phyloP scores from a whole-genome alignment of 192 early-diverging fungal species.

The Coemansia sp. region DNA sequence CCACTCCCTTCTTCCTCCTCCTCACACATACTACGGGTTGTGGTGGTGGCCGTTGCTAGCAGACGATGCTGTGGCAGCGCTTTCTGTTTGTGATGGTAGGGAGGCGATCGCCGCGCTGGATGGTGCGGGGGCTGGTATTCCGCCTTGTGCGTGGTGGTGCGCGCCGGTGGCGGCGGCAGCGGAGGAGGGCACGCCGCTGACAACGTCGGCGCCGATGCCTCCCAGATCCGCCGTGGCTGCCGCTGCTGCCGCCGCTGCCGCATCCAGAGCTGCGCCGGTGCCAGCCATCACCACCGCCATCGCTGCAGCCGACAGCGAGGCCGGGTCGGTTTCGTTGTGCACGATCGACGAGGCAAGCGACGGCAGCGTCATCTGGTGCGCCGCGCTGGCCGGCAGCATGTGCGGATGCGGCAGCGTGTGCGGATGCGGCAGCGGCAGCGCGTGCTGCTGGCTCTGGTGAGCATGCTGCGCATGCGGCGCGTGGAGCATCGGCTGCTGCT shows the following conservation, averaged over 20 bases:
- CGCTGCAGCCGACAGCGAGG: constrained; percentile 3
- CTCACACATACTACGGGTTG: no score
- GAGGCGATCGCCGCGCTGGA: background rate
- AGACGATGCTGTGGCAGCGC: constrained; percentile 14
- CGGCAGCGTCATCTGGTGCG: background rate
- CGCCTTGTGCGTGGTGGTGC: background rate
- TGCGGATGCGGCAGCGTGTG: background rate
- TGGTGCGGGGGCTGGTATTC: background rate
- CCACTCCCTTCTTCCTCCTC: no score
- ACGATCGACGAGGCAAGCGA: background rate
- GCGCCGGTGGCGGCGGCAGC: background rate
- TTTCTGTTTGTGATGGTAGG: background rate
- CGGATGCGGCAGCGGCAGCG: constrained; percentile 6
- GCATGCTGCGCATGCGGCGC: constrained; percentile 10
- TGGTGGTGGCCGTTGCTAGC: background rate
- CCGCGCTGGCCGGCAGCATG: constrained; percentile 5
- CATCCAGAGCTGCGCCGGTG: no score
- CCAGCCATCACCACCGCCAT: background rate
- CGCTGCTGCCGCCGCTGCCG: no score
- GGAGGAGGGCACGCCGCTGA: background rate
- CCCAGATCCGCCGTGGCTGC: no score
- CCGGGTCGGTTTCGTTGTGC: constrained; percentile 7
- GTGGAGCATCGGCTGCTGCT: constrained; percentile 12
- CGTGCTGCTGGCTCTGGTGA: constrained; percentile 15
- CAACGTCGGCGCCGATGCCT: no score